Percentiles rank a stretch among this genome's conserved stretches.
Conservation (phyloP, 129 eudicot species). For the Arctium minus region DNA sequence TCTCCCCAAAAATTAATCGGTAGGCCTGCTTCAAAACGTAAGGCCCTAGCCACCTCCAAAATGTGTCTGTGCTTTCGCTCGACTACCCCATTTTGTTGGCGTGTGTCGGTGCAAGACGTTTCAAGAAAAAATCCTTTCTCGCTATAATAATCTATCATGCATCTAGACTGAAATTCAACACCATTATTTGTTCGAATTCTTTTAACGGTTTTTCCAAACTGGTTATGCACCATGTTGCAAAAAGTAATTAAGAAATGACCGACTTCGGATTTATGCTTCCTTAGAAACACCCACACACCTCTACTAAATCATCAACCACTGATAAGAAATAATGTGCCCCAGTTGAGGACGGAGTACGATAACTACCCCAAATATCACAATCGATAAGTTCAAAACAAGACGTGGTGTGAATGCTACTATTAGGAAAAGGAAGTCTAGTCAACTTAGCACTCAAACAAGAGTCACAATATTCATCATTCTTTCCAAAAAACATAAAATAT, state of each 20-base stretch:
- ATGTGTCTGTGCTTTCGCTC: too few species aligned
- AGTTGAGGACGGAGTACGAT: not conserved
- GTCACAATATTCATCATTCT: not conserved
- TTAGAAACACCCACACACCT: not conserved
- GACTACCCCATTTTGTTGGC: too few species aligned
- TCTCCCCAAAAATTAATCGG: constrained; percentile 15
- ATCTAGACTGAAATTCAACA: not conserved
- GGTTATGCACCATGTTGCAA: not conserved
- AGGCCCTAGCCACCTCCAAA: not conserved
- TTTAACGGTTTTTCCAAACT: not conserved
- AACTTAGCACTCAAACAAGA: not conserved
- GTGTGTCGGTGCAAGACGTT: too few species aligned
- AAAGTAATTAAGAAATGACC: not conserved
- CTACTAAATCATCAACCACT: constrained; percentile 1
- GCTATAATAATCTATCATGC: too few species aligned
- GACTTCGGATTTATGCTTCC: not conserved
- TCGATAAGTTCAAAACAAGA: not conserved
- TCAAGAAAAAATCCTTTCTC: too few species aligned
- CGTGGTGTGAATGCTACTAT: not conserved
- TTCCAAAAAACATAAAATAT: not conserved
- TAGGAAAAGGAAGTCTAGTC: not conserved
- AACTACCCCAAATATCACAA: not conserved
- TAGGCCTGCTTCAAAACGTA: not conserved
- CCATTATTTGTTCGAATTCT: not conserved
- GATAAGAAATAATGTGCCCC: constrained; percentile 1